phyloP scores from a whole-genome alignment of 129 eudicot species.

The Pittosporum tobira region DNA sequence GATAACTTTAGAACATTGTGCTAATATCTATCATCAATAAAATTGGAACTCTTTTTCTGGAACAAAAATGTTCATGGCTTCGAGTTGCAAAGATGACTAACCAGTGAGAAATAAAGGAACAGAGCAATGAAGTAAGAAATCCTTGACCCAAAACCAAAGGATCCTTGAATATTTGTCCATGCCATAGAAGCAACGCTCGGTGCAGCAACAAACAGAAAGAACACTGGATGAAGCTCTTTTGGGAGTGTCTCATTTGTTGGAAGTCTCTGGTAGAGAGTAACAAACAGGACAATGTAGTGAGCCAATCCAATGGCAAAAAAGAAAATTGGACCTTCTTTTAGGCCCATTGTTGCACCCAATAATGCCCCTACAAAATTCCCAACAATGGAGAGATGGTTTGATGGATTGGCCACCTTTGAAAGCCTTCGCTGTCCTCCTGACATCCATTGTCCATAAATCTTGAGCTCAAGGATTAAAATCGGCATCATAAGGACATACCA shows the following conservation, averaged over 20 bases:
- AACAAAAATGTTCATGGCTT: neutral
- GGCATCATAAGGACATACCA: conserved; percentile 87
- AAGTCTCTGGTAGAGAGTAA: conserved; percentile 83
- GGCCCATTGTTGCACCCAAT: conserved; percentile 80
- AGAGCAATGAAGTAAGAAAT: conserved; percentile 71
- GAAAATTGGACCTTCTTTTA: conserved; percentile 89
- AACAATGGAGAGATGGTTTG: conserved; percentile 66
- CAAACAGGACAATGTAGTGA: conserved; percentile 73
- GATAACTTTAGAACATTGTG: too few species aligned
- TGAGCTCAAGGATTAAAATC: conserved; percentile 56
- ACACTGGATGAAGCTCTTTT: conserved; percentile 91
- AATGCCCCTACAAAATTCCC: conserved; percentile 89
- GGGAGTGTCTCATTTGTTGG: conserved; percentile 93
- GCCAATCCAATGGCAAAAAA: conserved; percentile 92
- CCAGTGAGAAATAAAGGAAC: conserved; percentile 75
- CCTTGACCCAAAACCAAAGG: conserved; percentile 63
- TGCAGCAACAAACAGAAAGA: conserved; percentile 83
- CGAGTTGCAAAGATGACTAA: neutral
- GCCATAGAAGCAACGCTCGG: conserved; percentile 95
- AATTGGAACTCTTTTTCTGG: too few species aligned
- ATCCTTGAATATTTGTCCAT: conserved; percentile 74
- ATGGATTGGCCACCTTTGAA: conserved; percentile 86
- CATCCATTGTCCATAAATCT: conserved; percentile 98
- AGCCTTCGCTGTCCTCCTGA: conserved; percentile 85
- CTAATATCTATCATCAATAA: too few species aligned